These are phyloP conservation scores for Quercus engelmannii DNA, from an alignment of 306 rosid species.

Conservation along the genomic window DNA sequence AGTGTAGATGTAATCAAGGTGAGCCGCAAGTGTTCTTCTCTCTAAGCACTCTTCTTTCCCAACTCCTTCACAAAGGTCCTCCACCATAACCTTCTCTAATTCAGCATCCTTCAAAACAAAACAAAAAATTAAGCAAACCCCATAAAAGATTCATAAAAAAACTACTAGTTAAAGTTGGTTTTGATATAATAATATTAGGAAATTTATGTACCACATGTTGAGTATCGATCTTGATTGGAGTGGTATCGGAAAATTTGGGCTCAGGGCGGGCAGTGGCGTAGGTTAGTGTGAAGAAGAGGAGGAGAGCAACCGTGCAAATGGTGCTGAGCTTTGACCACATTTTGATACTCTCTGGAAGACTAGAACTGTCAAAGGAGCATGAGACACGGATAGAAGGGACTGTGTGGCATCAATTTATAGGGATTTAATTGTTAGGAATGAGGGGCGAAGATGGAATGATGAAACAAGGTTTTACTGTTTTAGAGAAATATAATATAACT, in stretches of 20 bases:
- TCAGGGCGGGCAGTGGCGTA: slow-evolving; percentile 26
- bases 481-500: no score
- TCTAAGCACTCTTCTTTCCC: slow-evolving; percentile 74
- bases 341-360: slow-evolving; percentile 21
- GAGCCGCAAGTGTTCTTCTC: slow-evolving; percentile 89
- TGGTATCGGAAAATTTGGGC: slow-evolving; percentile 21
- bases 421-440: background rate
- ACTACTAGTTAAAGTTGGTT: background rate
- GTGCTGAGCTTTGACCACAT: slow-evolving; percentile 42
- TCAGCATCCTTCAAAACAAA: slow-evolving; percentile 40
- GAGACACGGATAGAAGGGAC: background rate
- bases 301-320: slow-evolving; percentile 27
- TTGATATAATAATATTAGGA: background rate
- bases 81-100: slow-evolving; percentile 30
- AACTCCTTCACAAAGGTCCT: slow-evolving; percentile 62
- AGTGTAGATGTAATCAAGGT: slow-evolving; percentile 78
- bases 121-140: background rate
- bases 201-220: slow-evolving; percentile 32
- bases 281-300: slow-evolving; percentile 29
- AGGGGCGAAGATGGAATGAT: slow-evolving; percentile 36
- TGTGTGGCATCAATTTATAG: slow-evolving; percentile 31
- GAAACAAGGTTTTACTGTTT: background rate
- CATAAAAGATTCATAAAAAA: background rate
- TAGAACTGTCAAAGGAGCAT: background rate
- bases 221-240: slow-evolving; percentile 15